These are phyloP conservation scores for Esteya vermicola DNA, from an alignment of 2,329 filamentous ascomycete genomes.

Conservation along the genomic window DNA sequence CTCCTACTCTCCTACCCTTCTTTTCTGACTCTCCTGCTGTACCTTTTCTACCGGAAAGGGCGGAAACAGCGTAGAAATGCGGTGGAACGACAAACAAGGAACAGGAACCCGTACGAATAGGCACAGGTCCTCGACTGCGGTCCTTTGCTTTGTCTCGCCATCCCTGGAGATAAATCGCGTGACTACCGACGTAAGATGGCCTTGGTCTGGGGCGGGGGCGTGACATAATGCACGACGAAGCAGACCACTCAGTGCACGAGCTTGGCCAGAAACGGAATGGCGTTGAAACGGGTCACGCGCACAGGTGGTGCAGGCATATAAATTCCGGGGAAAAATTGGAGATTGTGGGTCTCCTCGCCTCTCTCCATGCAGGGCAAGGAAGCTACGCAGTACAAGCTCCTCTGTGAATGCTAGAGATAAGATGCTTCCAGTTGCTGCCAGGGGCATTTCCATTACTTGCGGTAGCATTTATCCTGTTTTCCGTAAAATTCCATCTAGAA, in stretches of 20 bases:
- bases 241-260: neutral
- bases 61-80: no score
- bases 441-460: no score
- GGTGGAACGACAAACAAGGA: neutral
- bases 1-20: no score
- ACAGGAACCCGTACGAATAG: neutral
- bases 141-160: constrained; percentile 5
- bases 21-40: no score
- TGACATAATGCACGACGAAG: neutral
- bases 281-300: constrained; percentile 8
- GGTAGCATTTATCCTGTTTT: no score
- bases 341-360: constrained; percentile 8
- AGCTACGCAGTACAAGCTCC: no score
- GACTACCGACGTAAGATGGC: neutral
- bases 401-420: no score
- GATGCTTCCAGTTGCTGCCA: no score
- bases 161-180: constrained; percentile 3
- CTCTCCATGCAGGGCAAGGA: no score
- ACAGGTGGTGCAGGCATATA: constrained; percentile 5
- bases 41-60: no score
- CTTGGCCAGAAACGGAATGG: constrained; percentile 4
- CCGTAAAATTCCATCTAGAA: no score
- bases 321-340: constrained; percentile 12
- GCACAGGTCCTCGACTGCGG: neutral
- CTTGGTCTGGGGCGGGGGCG: neutral